Evolutionary conservation across 768 basidiomycete species (phyloP).

Genomic region (Mycena vitilis): DNA sequence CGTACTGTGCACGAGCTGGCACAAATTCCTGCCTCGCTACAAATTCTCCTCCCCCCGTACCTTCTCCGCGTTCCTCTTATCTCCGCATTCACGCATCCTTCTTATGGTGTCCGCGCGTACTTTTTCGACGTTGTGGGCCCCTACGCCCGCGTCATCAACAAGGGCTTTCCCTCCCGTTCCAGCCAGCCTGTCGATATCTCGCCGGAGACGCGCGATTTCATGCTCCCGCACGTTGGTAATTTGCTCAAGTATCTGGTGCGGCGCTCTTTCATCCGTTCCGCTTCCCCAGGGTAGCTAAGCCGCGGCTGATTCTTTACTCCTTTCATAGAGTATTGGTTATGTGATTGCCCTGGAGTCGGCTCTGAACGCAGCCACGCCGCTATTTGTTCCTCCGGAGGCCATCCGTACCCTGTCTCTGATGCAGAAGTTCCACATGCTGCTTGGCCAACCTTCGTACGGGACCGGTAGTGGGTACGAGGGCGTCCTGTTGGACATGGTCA

Average conservation of each 20-base stretch:
- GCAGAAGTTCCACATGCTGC: neutral
- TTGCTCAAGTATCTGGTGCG: slow-evolving; percentile 7
- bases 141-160: neutral
- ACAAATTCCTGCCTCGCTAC: neutral
- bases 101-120: neutral
- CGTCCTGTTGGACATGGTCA: neutral
- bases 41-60: neutral
- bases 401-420: neutral
- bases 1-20: neutral
- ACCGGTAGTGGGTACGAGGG: neutral
- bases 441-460: neutral
- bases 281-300: too few species aligned
- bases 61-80: neutral
- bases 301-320: neutral
- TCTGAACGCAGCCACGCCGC: slow-evolving; percentile 23
- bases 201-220: neutral
- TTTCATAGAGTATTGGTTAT: too few species aligned
- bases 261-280: neutral
- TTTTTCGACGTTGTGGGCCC: neutral
- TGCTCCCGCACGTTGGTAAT: neutral
- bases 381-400: slow-evolving; percentile 18
- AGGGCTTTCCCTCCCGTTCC: neutral
- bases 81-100: neutral
- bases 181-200: neutral
- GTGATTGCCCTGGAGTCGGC: too few species aligned